phyloP scores from a whole-genome alignment of 1,139 yeast genomes.

The Lodderomyces pseudojiufengensis region DNA sequence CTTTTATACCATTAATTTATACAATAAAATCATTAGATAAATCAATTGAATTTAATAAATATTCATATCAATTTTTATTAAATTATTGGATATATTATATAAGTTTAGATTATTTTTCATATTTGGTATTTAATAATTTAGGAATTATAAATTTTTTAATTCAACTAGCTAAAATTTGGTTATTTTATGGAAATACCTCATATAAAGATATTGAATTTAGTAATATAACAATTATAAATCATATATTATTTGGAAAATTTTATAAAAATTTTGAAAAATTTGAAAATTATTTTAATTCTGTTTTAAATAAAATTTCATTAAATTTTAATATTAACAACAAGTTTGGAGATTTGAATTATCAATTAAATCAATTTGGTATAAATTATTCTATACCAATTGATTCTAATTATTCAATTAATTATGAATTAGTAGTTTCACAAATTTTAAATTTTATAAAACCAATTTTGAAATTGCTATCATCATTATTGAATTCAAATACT shows the following conservation, averaged over 20 bases:
- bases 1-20: conserved; percentile 12
- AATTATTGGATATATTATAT: conserved; percentile 16
- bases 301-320: conserved; percentile 5
- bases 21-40: conserved; percentile 14
- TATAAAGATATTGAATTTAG: not conserved
- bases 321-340: conserved; percentile 2
- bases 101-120: conserved; percentile 6
- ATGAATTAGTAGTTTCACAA: not conserved
- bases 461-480: too few relatives aligned
- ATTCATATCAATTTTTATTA: conserved; percentile 12
- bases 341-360: conserved; percentile 8
- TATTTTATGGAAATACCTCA: conserved; percentile 10
- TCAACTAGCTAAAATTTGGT: conserved; percentile 9
- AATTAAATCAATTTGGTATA: conserved; percentile 10
- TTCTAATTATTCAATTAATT: conserved; percentile 1
- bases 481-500: not conserved
- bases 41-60: conserved; percentile 7
- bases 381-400: conserved; percentile 8
- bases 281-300: conserved; percentile 9
- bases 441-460: not conserved
- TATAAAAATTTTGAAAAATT: conserved; percentile 1
- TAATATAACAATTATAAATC: conserved; percentile 11
- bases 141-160: conserved; percentile 1
- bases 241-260: conserved; percentile 5
- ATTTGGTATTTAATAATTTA: conserved; percentile 3